Conservation (phyloP, 164 flowering plant genomes). For the Chimonanthus praecox region DNA sequence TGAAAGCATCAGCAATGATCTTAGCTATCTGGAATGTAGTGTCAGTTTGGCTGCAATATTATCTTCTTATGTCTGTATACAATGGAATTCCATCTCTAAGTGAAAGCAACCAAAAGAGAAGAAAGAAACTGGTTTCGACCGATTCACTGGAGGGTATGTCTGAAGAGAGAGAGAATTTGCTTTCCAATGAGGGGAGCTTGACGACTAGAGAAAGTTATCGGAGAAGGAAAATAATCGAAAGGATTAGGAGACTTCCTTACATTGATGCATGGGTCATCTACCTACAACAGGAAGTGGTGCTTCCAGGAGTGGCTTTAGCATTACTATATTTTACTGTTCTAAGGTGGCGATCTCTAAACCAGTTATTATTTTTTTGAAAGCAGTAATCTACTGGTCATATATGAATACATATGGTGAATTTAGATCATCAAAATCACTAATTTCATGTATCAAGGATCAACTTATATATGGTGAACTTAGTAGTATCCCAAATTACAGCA, state of each 20-base stretch:
- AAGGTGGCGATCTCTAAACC: conserved; percentile 39
- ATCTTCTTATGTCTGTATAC: conserved; percentile 75
- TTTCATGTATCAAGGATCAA: too few relatives aligned
- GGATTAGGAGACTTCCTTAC: conserved; percentile 28
- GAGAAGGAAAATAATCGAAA: conserved; percentile 16
- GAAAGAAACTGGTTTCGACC: conserved; percentile 7
- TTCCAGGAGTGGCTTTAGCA: conserved; percentile 77
- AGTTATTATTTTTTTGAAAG: not conserved
- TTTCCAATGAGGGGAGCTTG: conserved; percentile 14
- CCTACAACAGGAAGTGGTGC: conserved; percentile 58
- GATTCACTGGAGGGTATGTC: conserved; percentile 18
- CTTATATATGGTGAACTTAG: too few relatives aligned
- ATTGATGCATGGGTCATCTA: conserved; percentile 68
- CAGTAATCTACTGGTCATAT: not conserved
- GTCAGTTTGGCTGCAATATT: conserved; percentile 66
- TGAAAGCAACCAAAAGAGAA: conserved; percentile 38
- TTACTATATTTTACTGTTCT: conserved; percentile 74
- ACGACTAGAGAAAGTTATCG: conserved; percentile 8
- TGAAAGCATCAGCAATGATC: conserved; percentile 66
- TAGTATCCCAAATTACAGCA: too few relatives aligned
- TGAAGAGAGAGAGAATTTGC: conserved; percentile 15
- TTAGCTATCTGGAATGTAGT: conserved; percentile 59
- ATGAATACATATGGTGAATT: too few relatives aligned
- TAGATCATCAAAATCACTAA: too few relatives aligned
- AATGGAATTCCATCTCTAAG: conserved; percentile 59